A percentile compares a stretch with the other conserved stretches of the same genome.
Evolutionary conservation across 169 alveolate genomes (phyloP).

Genomic region (Plasmodium blacklocki): DNA sequence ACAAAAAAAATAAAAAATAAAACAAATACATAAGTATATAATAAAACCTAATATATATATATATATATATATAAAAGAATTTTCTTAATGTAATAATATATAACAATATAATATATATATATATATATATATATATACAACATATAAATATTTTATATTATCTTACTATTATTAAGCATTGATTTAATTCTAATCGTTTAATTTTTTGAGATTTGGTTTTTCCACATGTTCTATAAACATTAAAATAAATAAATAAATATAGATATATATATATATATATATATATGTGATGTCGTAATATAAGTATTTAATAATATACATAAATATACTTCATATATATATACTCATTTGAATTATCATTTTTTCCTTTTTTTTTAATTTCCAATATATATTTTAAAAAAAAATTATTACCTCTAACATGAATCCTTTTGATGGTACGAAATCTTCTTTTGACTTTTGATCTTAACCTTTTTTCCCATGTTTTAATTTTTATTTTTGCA

Average conservation of each 20-base stretch:
- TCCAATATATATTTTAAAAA: background rate
- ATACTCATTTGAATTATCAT: slow-evolving; percentile 76
- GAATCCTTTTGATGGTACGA: slow-evolving; percentile 85
- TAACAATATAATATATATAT: background rate
- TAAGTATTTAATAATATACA: no score
- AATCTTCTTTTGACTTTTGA: slow-evolving; percentile 86
- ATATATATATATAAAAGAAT: no score
- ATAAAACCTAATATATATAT: background rate
- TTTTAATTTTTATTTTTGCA: background rate
- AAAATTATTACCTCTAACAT: slow-evolving; percentile 78
- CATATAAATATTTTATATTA: background rate
- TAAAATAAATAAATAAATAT: background rate
- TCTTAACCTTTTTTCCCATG: slow-evolving; percentile 87
- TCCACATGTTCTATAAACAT: slow-evolving; percentile 32
- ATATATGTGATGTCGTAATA: no score
- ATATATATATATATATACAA: background rate
- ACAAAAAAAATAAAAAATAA: no score
- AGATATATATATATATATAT: slow-evolving; percentile 36
- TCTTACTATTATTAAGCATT: slow-evolving; percentile 42
- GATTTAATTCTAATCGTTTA: slow-evolving; percentile 34
- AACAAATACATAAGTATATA: background rate
- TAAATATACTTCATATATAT: no score
- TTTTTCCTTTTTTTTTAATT: background rate
- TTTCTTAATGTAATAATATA: background rate
- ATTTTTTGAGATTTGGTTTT: slow-evolving; percentile 34